These are phyloP conservation scores for Acanthamoeba culbertsoni DNA, from an alignment of 208 protist genomes.

Conservation along the genomic window DNA sequence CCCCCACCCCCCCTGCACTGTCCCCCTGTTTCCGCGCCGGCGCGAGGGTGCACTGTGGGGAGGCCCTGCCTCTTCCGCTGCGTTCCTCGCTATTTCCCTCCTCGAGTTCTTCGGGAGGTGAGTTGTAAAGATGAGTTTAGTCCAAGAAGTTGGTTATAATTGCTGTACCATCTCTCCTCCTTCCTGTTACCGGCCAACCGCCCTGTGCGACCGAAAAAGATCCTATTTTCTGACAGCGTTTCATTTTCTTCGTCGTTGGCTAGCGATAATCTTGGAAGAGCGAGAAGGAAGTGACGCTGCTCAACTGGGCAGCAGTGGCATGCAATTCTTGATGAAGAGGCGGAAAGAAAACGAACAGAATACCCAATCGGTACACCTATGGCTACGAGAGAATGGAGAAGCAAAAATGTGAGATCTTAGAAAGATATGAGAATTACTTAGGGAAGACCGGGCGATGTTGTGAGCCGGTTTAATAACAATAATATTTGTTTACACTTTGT, in stretches of 20 bases:
- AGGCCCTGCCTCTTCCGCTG: background rate
- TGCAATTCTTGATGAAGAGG: constrained; percentile 41
- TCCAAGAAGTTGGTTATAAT: no score
- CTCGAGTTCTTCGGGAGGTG: background rate
- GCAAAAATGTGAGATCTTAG: background rate
- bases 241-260: background rate
- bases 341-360: constrained; percentile 18
- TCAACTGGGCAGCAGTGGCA: background rate
- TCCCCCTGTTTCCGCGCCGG: background rate
- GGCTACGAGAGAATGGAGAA: background rate
- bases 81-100: background rate
- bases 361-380: background rate
- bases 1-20: background rate
- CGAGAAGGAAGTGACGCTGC: background rate
- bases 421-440: background rate
- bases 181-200: no score
- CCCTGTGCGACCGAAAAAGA: no score
- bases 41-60: no score
- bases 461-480: background rate
- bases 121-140: constrained; percentile 20
- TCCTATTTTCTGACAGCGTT: no score
- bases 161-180: no score
- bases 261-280: background rate
- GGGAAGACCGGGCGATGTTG: background rate
- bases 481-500: background rate